Conservation (phyloP, 2,329 filamentous ascomycete species). For the Pestalotiopsis sp. region DNA sequence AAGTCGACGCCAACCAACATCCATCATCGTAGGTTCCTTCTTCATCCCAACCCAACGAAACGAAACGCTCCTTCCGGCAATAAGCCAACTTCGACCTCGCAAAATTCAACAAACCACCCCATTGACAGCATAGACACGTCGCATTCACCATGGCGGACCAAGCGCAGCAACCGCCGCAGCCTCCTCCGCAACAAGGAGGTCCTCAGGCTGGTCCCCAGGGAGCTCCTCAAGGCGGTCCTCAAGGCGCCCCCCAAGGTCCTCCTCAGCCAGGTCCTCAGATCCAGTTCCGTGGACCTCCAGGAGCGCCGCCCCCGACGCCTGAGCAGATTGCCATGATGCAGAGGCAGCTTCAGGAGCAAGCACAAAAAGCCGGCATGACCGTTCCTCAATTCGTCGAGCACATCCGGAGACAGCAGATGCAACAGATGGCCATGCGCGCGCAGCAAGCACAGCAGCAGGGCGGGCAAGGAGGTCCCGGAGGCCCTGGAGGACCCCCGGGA, state of each 20-base stretch:
- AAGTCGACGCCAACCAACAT: neutral
- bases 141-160: conserved; percentile 10
- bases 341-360: conserved; percentile 79
- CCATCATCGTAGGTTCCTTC: neutral
- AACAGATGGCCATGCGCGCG: conserved; percentile 43
- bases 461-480: conserved; percentile 31
- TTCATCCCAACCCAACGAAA: neutral
- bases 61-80: neutral
- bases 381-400: conserved; percentile 82
- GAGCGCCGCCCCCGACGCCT: conserved; percentile 64
- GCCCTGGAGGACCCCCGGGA: conserved; percentile 33
- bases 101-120: neutral
- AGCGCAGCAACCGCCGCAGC: conserved; percentile 1
- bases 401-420: conserved; percentile 61
- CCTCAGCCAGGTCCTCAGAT: conserved; percentile 22
- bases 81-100: neutral
- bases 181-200: neutral
- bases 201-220: neutral
- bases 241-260: neutral
- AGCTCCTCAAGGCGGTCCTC: neutral
- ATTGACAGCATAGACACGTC: neutral
- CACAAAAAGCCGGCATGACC: conserved; percentile 80
- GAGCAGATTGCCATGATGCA: conserved; percentile 88
- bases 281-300: conserved; percentile 34
- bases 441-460: conserved; percentile 35